phyloP scores from a whole-genome alignment of 1,139 yeast genomes.

The Yamadazyma aaseri region DNA sequence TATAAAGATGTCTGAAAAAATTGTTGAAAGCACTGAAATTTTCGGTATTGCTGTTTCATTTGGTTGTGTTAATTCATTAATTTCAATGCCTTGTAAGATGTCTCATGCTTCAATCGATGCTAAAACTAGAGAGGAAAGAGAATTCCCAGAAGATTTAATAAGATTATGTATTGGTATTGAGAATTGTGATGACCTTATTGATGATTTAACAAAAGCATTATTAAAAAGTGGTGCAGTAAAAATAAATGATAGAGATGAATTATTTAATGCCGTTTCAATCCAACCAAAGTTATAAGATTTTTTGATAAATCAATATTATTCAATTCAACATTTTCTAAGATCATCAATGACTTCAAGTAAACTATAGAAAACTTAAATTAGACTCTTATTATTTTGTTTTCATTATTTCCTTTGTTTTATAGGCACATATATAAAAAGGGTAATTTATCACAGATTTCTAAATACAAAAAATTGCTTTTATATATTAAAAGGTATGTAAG shows the following conservation, averaged over 20 bases:
- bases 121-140: conserved; percentile 80
- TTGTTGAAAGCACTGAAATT: conserved; percentile 72
- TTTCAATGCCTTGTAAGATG: conserved; percentile 92
- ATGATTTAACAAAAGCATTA: conserved; percentile 71
- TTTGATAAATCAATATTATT: no score
- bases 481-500: no score
- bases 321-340: background rate
- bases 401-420: no score
- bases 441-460: no score
- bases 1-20: conserved; percentile 61
- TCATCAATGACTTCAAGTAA: no score
- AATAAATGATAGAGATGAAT: conserved; percentile 41
- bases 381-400: no score
- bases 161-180: conserved; percentile 89
- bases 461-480: no score
- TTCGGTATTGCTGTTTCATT: conserved; percentile 92
- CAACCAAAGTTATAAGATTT: conserved; percentile 35
- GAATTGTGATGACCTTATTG: conserved; percentile 61
- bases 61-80: conserved; percentile 90
- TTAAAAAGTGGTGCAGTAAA: conserved; percentile 61
- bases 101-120: conserved; percentile 96
- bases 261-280: conserved; percentile 41
- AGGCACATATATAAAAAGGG: no score
- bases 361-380: no score
- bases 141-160: conserved; percentile 87